Conservation (phyloP, 495 filamentous ascomycete genomes). For the Aspergillus coremiiformis region DNA sequence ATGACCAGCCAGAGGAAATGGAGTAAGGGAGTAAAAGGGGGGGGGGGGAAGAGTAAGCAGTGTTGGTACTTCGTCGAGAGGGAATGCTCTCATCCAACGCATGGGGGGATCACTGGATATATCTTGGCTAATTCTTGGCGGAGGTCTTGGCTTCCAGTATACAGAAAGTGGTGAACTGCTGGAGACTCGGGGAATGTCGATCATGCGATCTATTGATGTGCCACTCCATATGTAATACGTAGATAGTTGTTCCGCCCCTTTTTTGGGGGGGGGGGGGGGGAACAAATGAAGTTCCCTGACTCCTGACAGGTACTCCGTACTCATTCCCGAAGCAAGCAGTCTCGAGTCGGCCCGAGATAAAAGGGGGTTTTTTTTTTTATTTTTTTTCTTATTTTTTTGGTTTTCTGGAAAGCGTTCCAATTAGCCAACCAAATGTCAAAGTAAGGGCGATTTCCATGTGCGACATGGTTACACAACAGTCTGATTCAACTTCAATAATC, state of each 20-base stretch:
- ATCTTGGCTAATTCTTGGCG: constrained; percentile 18
- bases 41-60: background rate
- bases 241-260: background rate
- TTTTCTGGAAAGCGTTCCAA: background rate
- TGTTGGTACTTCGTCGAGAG: background rate
- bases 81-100: background rate
- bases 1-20: constrained; percentile 2
- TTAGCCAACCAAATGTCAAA: background rate
- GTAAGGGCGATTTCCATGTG: constrained; percentile 1
- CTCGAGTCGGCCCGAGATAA: background rate
- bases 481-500: background rate
- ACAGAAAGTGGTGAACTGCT: constrained; percentile 7
- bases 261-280: no score
- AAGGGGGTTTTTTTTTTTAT: background rate
- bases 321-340: background rate
- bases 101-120: constrained; percentile 6
- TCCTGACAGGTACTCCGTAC: background rate
- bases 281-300: background rate
- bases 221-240: background rate
- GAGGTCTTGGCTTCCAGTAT: constrained; percentile 15
- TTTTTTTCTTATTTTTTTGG: no score
- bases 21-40: constrained; percentile 11
- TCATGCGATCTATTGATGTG: constrained; percentile 11
- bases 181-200: constrained; percentile 11
- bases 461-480: background rate